A percentile compares a stretch with the other conserved stretches of the same genome.
Conservation (phyloP, 148 eudicot species). For the Arctostaphylos glauca region DNA sequence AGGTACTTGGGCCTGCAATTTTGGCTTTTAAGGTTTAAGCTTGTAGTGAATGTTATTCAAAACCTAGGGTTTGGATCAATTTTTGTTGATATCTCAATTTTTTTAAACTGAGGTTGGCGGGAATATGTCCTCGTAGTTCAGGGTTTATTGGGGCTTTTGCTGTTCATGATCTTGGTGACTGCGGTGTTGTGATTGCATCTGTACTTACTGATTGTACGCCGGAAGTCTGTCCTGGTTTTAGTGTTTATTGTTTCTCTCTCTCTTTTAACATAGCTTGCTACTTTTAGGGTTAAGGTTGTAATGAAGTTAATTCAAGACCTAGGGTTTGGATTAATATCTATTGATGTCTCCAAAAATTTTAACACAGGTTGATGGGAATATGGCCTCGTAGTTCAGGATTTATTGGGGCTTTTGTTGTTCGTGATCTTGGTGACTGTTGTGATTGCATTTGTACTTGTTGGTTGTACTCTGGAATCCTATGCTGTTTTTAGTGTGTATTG, state of each 20-base stretch:
- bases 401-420: background rate
- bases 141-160: background rate
- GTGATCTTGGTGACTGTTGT: background rate
- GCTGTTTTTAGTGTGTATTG: background rate
- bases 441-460: background rate
- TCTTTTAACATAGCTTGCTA: too few relatives aligned
- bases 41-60: too few relatives aligned
- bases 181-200: too few relatives aligned
- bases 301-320: background rate
- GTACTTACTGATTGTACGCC: too few relatives aligned
- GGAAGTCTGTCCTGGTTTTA: too few relatives aligned
- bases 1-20: background rate
- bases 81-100: too few relatives aligned
- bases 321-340: background rate
- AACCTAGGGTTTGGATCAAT: too few relatives aligned
- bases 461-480: background rate
- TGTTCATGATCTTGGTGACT: background rate
- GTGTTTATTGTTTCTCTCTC: too few relatives aligned
- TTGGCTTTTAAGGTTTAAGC: background rate
- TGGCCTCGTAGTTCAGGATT: background rate
- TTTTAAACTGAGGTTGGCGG: too few relatives aligned
- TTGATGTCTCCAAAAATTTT: background rate
- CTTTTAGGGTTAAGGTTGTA: background rate
- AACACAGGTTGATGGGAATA: background rate
- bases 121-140: background rate